These are phyloP conservation scores for Sedum album DNA, from an alignment of 164 flowering plant species.

Conservation along the genomic window DNA sequence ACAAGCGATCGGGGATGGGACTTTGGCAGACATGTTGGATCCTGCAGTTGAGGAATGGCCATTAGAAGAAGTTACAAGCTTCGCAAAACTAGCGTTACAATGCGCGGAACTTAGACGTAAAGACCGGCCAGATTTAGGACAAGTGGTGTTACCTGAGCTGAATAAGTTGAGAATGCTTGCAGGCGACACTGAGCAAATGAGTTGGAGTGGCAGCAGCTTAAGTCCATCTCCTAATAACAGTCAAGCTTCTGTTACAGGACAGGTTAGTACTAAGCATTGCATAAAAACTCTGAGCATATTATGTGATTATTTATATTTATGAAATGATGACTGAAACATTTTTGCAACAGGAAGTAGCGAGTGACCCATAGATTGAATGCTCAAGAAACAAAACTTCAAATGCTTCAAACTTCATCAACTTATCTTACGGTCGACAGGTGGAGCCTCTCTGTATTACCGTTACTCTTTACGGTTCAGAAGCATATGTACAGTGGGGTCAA, in stretches of 20 bases:
- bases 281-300: too few species aligned
- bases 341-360: too few species aligned
- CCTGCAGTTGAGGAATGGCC: conserved; percentile 8
- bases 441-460: too few species aligned
- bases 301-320: too few species aligned
- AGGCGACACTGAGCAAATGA: not conserved
- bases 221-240: conserved; percentile 1
- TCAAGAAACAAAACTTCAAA: too few species aligned
- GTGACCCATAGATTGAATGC: too few species aligned
- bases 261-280: not conserved
- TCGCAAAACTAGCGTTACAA: not conserved
- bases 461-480: not conserved
- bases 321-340: too few species aligned
- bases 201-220: not conserved
- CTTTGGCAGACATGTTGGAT: conserved; percentile 4
- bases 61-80: not conserved
- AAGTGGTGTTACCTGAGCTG: conserved; percentile 7
- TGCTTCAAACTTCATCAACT: too few species aligned
- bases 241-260: not conserved
- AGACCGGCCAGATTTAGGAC: conserved; percentile 8
- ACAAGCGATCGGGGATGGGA: not conserved
- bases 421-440: too few species aligned
- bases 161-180: not conserved
- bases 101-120: conserved; percentile 8
- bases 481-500: not conserved